Evolutionary conservation across 768 basidiomycete genomes (phyloP).

Genomic region (Mycena olivaceomarginata): DNA sequence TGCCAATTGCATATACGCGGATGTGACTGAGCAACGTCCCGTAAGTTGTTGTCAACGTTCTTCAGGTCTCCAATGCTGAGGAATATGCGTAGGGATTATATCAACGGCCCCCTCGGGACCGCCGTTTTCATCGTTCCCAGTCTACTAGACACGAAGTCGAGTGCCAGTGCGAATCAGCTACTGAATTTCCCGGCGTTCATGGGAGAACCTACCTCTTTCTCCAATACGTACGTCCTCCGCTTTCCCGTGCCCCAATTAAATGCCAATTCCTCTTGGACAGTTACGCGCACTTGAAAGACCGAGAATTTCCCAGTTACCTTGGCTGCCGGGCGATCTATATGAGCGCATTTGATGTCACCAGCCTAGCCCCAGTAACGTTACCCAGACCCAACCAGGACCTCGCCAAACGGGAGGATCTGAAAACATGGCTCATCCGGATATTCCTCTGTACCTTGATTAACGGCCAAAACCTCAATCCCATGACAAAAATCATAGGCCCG

Average conservation of each 20-base stretch:
- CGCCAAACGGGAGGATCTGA: not conserved
- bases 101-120: not conserved
- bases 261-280: not conserved
- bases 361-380: not conserved
- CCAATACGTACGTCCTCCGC: not conserved
- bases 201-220: not conserved
- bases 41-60: not conserved
- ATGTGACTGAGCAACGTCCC: constrained; percentile 19
- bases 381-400: not conserved
- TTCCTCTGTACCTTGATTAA: constrained; percentile 4
- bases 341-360: not conserved
- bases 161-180: constrained; percentile 17
- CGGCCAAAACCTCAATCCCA: not conserved
- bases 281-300: not conserved
- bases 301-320: not conserved
- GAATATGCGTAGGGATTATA: constrained; percentile 5
- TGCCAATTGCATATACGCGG: not conserved
- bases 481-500: constrained; percentile 37
- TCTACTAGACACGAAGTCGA: constrained; percentile 7
- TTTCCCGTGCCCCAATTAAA: not conserved
- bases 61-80: not conserved
- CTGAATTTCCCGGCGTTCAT: constrained; percentile 11
- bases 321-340: constrained; percentile 13
- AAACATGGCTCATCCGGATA: constrained; percentile 11
- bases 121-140: constrained; percentile 7